These are phyloP conservation scores for Teunomyces pallodes DNA, from an alignment of 805 yeast genomes.

Conservation along the genomic window DNA sequence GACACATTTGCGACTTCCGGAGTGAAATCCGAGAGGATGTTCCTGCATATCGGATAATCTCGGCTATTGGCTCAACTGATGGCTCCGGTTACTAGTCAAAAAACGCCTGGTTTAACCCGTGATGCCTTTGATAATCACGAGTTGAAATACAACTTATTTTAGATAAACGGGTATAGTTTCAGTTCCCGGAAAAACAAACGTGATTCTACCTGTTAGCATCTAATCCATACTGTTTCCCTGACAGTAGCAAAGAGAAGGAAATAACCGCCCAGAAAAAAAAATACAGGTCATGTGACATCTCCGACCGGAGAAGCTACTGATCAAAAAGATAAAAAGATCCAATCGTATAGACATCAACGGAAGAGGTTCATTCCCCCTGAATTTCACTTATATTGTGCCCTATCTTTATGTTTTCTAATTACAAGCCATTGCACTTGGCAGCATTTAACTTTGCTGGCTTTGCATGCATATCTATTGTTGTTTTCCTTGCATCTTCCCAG, in stretches of 20 bases:
- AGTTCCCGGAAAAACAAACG: too few species aligned
- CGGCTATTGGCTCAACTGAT: constrained; percentile 1
- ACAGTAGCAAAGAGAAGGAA: too few species aligned
- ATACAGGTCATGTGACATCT: neutral
- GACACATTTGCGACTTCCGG: constrained; percentile 1
- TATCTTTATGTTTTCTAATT: constrained; percentile 5
- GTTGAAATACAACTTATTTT: too few species aligned
- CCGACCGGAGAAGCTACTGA: constrained; percentile 2
- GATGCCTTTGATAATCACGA: too few species aligned
- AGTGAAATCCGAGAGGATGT: neutral
- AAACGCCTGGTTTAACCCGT: too few species aligned
- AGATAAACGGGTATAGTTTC: too few species aligned
- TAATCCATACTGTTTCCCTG: too few species aligned
- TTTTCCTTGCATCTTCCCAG: constrained; percentile 39
- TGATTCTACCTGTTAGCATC: too few species aligned
- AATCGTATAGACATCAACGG: too few species aligned
- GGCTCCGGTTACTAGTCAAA: neutral
- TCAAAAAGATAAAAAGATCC: constrained; percentile 1
- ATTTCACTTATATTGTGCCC: too few species aligned
- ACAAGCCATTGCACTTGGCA: constrained; percentile 20
- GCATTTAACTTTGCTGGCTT: constrained; percentile 38
- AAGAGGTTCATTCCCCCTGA: too few species aligned
- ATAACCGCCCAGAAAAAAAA: neutral
- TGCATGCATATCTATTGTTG: constrained; percentile 37
- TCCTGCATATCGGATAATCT: neutral